Percentiles rank a stretch among this genome's conserved stretches.
Conservation (phyloP, 1,139 yeast species). For the Sugiyamaella xylanicola region DNA sequence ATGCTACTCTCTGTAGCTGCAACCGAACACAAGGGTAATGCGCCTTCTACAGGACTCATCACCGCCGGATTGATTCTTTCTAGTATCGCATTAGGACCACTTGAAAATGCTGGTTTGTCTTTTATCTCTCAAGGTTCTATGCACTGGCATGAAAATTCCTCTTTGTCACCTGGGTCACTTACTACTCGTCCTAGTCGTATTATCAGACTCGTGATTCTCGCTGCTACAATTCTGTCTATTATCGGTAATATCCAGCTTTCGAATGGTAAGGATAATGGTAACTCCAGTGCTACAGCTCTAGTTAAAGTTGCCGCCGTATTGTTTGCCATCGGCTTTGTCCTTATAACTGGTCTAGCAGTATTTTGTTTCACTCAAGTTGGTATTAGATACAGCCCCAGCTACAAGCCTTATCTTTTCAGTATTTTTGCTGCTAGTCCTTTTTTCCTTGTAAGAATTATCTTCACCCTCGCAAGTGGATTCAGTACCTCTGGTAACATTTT, state of each 20-base stretch:
- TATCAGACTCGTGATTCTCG: constrained; percentile 13
- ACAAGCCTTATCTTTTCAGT: constrained; percentile 17
- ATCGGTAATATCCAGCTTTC: constrained; percentile 20
- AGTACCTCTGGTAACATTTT: constrained; percentile 4
- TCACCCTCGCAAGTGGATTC: constrained; percentile 20
- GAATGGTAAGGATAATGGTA: constrained; percentile 8
- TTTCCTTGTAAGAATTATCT: constrained; percentile 22
- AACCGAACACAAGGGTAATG: constrained; percentile 13
- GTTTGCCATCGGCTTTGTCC: constrained; percentile 17
- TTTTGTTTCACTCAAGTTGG: constrained; percentile 11
- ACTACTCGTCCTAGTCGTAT: constrained; percentile 7
- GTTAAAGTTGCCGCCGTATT: constrained; percentile 21
- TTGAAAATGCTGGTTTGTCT: constrained; percentile 23
- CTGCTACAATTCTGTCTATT: constrained; percentile 20
- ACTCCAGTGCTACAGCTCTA: constrained; percentile 11
- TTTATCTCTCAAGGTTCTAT: constrained; percentile 18
- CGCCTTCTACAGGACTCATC: constrained; percentile 21
- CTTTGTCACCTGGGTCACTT: background rate
- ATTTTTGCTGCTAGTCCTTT: constrained; percentile 19
- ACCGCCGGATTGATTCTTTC: constrained; percentile 23
- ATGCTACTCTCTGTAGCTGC: constrained; percentile 20
- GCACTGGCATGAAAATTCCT: constrained; percentile 1
- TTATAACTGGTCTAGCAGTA: constrained; percentile 18
- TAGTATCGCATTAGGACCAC: constrained; percentile 26
- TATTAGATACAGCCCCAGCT: constrained; percentile 17